These are phyloP conservation scores for Isatis lusitanica DNA, from an alignment of 441 rosid species.

Conservation along the genomic window DNA sequence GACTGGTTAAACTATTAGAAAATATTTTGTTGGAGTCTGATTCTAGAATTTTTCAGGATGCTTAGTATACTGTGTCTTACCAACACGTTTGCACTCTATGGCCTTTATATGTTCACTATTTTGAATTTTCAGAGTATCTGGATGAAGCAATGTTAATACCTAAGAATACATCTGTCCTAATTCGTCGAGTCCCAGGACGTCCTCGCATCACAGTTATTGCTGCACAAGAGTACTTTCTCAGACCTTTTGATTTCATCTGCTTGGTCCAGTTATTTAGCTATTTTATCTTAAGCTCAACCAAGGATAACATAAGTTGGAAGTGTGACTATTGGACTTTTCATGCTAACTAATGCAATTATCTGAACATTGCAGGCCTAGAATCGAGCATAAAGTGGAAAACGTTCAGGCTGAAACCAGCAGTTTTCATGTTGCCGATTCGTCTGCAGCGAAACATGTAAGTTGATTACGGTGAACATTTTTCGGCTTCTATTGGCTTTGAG, in stretches of 20 bases:
- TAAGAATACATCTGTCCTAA: constrained; percentile 93
- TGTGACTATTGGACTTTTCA: constrained; percentile 18
- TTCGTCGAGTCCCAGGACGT: constrained; percentile 97
- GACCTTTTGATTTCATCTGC: constrained; percentile 43
- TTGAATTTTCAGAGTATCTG: constrained; percentile 91
- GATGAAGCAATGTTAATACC: constrained; percentile 98
- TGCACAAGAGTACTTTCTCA: constrained; percentile 78
- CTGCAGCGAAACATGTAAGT: constrained; percentile 70
- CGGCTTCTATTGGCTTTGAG: not conserved
- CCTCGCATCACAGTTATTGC: constrained; percentile 96
- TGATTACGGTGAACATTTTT: not conserved
- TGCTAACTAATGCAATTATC: not conserved
- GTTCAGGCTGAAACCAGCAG: constrained; percentile 52
- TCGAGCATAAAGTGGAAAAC: constrained; percentile 50
- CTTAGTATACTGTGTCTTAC: not conserved
- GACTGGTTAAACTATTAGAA: not conserved
- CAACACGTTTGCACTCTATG: constrained; percentile 5
- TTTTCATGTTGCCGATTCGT: constrained; percentile 52
- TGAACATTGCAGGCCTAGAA: constrained; percentile 65
- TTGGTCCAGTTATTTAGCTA: constrained; percentile 21
- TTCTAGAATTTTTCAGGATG: constrained; percentile 5
- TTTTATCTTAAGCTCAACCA: not conserved
- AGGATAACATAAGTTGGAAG: constrained; percentile 5
- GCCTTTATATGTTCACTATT: constrained; percentile 45
- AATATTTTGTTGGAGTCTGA: constrained; percentile 25